Percentiles rank a stretch among this genome's conserved stretches.
Conservation (phyloP, 2,329 filamentous ascomycete species). For the Nothophaeocryptopus gaeumannii region DNA sequence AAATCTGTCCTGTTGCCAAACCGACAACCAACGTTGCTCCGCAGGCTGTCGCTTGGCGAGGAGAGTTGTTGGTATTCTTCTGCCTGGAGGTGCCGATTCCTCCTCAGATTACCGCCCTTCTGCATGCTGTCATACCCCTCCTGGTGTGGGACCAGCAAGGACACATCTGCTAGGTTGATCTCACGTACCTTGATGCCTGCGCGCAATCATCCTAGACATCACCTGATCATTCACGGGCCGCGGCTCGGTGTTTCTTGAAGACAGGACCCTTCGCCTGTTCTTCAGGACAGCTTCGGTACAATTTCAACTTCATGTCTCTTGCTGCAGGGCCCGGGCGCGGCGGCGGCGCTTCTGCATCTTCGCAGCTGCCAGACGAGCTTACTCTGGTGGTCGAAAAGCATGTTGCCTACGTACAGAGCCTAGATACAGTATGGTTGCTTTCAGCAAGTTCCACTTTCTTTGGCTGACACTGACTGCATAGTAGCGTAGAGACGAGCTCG, state of each 20-base stretch:
- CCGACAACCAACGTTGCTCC: too few species aligned
- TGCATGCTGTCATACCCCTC: too few species aligned
- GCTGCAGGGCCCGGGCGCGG: slow-evolving; percentile 59
- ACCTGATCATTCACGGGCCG: too few species aligned
- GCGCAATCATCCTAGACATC: not conserved
- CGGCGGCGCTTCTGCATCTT: slow-evolving; percentile 35
- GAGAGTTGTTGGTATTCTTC: too few species aligned
- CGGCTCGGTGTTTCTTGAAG: not conserved
- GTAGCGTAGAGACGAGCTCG: slow-evolving; percentile 84
- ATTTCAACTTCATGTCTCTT: slow-evolving; percentile 52
- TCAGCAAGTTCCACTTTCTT: slow-evolving; percentile 7
- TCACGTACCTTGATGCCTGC: slow-evolving; percentile 5
- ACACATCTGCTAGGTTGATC: too few species aligned
- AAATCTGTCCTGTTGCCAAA: too few species aligned
- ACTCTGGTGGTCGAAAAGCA: slow-evolving; percentile 63
- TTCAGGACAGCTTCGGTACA: not conserved
- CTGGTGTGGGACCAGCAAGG: too few species aligned
- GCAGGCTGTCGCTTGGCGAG: too few species aligned
- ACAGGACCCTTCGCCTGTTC: slow-evolving; percentile 9
- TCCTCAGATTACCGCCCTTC: too few species aligned
- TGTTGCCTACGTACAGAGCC: slow-evolving; percentile 86
- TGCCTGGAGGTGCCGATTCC: too few species aligned
- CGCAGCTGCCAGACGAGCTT: slow-evolving; percentile 46
- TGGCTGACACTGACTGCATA: slow-evolving; percentile 39
- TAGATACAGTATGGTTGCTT: slow-evolving; percentile 70